Conservation (phyloP, 306 rosid genomes). For the Senna tora region DNA sequence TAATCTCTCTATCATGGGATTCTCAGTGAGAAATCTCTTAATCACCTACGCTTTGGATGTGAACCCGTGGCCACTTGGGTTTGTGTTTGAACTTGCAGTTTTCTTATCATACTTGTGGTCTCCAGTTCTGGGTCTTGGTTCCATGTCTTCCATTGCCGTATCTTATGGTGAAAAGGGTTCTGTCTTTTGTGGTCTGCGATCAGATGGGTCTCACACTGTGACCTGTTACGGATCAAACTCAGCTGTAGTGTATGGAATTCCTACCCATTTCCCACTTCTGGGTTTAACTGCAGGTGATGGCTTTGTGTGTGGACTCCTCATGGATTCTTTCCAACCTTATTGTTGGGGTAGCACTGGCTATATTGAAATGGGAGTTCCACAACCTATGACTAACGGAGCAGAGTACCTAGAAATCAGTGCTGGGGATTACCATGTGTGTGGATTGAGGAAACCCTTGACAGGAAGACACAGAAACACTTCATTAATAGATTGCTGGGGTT, state of each 20-base stretch:
- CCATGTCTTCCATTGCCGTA: constrained; percentile 86
- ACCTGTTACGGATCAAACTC: constrained; percentile 80
- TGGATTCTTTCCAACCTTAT: constrained; percentile 80
- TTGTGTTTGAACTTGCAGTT: constrained; percentile 44
- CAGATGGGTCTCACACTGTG: constrained; percentile 92
- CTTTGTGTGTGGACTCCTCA: constrained; percentile 86
- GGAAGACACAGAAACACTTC: constrained; percentile 67
- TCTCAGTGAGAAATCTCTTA: constrained; percentile 37
- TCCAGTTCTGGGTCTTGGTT: constrained; percentile 73
- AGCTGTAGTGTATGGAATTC: constrained; percentile 78
- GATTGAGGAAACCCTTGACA: constrained; percentile 61
- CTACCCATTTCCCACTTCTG: constrained; percentile 61
- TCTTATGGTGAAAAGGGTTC: constrained; percentile 92
- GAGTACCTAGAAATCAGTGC: constrained; percentile 86
- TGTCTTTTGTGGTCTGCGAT: constrained; percentile 70
- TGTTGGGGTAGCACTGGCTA: constrained; percentile 90
- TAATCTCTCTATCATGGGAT: constrained; percentile 41
- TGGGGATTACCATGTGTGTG: constrained; percentile 92
- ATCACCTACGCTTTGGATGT: constrained; percentile 46
- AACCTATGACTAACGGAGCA: constrained; percentile 70
- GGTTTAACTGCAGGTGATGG: constrained; percentile 90
- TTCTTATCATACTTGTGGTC: constrained; percentile 54
- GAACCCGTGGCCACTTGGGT: constrained; percentile 43
- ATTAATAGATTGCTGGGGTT: constrained; percentile 94
- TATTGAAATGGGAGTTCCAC: constrained; percentile 87